Evolutionary conservation across 202 grass and related monocot species (phyloP), one percentile per base, ranked within the genome.

Genomic region (Dendrocalamus latiflorus): DNA sequence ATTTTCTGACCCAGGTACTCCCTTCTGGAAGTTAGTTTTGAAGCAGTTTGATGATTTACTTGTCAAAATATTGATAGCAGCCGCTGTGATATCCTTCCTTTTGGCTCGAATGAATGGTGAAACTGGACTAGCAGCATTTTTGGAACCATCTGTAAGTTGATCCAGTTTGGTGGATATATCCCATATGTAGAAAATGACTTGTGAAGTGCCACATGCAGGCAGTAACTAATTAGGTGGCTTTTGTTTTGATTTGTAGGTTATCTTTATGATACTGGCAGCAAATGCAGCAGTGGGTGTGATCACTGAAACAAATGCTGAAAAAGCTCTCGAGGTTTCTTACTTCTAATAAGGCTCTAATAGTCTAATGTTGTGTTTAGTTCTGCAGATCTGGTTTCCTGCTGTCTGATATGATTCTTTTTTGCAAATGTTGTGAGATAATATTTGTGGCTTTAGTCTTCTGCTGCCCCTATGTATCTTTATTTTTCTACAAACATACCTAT

Each of bases 41-140:
- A 99, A 99, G 83, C 96, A 99, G 68, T 99, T 99, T 64, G 91
- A 98, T 82, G 96, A 98, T 92, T 94, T 99, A 81, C 96, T 99
- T 42, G 96, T 99, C 81, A 99, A 98, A 91, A 99, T 99, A 93
- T 90, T 99, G 76, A 94, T 99, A 77, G 96, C 81, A 82, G 93
- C 93, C 48, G 96, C 96, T 60, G 66, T 96, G 58, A 44, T 99
- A 70, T 99, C 96, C n/a, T 99, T 95, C 65, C 67, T 99, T 89
- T 81, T 99, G 87, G 96, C 96, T 81, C 82, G 85, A 79, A 87
- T 96, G 71, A 99, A 99, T 84, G 96, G 96, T 45, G 96, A 99
- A 91, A 99, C 96, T 1, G 89, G 89, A 77, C 75, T 94, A 68
- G 80, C 83, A 60, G 89, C 96, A 84, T 93, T 99, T 92, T 77